Evolutionary conservation across 805 yeast species (phyloP), one percentile per base, ranked within the genome.

Genomic region (Wickerhamomyces rabaulensis): DNA sequence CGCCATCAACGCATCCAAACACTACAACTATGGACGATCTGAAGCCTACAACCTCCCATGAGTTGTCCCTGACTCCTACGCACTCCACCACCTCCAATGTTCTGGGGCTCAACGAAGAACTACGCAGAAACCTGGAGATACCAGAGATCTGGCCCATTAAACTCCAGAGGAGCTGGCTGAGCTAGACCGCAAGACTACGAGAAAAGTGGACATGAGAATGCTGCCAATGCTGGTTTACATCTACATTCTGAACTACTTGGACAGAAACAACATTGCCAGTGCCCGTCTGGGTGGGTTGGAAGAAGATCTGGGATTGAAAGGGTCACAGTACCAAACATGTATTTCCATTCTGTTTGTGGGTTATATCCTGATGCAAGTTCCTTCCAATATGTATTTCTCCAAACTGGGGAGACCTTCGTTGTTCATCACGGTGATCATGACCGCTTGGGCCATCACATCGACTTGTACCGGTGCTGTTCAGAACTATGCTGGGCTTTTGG

Each of bases 321-420:
- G 77, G 6, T 58, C 57, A 36, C 70, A 75, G 52, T 75, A 73
- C 49, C 76, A 78, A 54, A 74, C 76, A 6, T 68, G 73, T 59
- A 73, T 78, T 46, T 71, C 80, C n/a, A 68, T 78, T 39, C 69
- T 58, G 71, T 76, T 51, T 43, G 73, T 73, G 16, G 82, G 82
- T 16, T 77, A 77, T 47, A 70, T 75, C 41, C 51, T 78, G 33
- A 79, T 79, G 31, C 78, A 73, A 49, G 65, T 76, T 26, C 82
- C 82, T 9, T 67, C 78, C 0, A 71, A 71, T 43, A 61, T 67
- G 56, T 54, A 76, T 10, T 55, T 75, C 43, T 73, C 69, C 52
- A 59, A 66, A 40, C 55, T 71, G 7, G 79, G 77, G 0, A 70
- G 66, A 46, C 84, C 86, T 0, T 69, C 80, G 0, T 45, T 75